Base-by-base conservation (phyloP, 768 basidiomycete genomes). In the Leucocoprinus birnbaumii region DNA sequence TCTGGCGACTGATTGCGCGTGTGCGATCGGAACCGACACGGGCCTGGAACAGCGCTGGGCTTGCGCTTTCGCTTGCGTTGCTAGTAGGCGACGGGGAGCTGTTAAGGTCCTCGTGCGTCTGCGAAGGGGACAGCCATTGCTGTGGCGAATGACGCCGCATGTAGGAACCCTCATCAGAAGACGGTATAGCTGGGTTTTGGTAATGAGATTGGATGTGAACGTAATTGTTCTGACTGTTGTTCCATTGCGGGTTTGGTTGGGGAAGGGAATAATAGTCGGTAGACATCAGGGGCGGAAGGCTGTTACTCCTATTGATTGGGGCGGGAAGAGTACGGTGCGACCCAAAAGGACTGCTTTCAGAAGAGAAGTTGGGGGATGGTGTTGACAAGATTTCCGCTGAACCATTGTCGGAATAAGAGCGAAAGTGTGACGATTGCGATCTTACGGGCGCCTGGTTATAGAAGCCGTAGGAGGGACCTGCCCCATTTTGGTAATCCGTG, bases 11-110 rank as follows among this genome's bases (percentile, higher is more conserved):
- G 13, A 48, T 55, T 13, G 26, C 47, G 4, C 54, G 54, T 11
- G 48, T 55, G 31, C 54, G 54, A 24, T 55, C 54, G 11, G 54
- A 55, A 2, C 54, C 54, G 31, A 55, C 48, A 3, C 54, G 47
- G 18, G 21, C 1, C 27, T 55, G 47, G 16, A 43, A 55, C 10
- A 25, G 9, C 4, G 40, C 13, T 6, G 44, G 8, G 6, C 27
- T 13, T 16, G 8, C 43, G 34, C 13, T 24, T 24, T 45, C 48
- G 8, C 18, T 24, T 37, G 3, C 9, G 13, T 35, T 37, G 18
- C n/a, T 25, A 21, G 8, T 24, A 24, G 43, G 27, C 14, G 31
- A 35, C 13, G 51, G 31, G 3, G 31, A 10, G 4, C 19, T 34
- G 7, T 38, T 11, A 14, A 21, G 42, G 18, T 44, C 31, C 9